Percentiles rank a stretch among this genome's conserved stretches.
These are phyloP conservation scores for Limtongozyma cylindracea DNA, from an alignment of 805 yeast species.

Conservation along the genomic window DNA sequence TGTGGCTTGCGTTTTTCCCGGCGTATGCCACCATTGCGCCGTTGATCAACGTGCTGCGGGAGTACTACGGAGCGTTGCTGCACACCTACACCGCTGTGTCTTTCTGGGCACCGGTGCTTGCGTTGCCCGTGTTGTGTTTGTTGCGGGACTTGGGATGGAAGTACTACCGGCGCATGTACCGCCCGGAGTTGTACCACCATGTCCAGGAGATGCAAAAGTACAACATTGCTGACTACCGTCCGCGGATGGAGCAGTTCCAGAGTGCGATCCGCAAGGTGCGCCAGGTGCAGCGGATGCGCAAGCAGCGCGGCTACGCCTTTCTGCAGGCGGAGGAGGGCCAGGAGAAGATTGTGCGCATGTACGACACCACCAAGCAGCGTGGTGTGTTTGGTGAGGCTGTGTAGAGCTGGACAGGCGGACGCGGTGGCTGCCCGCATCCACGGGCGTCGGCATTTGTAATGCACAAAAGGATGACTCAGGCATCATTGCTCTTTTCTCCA, in stretches of 20 bases:
- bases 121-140: slow-evolving; percentile 57
- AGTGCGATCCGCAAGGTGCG: slow-evolving; percentile 92
- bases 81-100: slow-evolving; percentile 54
- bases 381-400: slow-evolving; percentile 50
- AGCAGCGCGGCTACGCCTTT: slow-evolving; percentile 96
- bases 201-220: slow-evolving; percentile 94
- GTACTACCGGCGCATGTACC: slow-evolving; percentile 75
- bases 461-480: too few relatives aligned
- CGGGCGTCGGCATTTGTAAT: too few relatives aligned
- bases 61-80: slow-evolving; percentile 56
- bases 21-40: slow-evolving; percentile 75
- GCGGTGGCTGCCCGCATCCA: too few relatives aligned
- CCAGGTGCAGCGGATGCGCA: slow-evolving; percentile 94
- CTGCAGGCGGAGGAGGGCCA: slow-evolving; percentile 83
- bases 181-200: slow-evolving; percentile 80
- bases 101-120: slow-evolving; percentile 65
- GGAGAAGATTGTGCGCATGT: slow-evolving; percentile 74
- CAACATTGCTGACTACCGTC: slow-evolving; percentile 79
- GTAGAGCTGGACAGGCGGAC: too few relatives aligned
- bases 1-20: slow-evolving; percentile 80
- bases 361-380: slow-evolving; percentile 75
- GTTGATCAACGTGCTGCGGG: slow-evolving; percentile 51
- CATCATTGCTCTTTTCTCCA: too few relatives aligned
- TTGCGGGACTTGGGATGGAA: slow-evolving; percentile 85
- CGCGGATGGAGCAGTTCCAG: slow-evolving; percentile 93